Percentiles rank a stretch among this genome's conserved stretches.
phyloP scores from a whole-genome alignment of 495 filamentous ascomycete species.

The Talaromyces trachyspermus region DNA sequence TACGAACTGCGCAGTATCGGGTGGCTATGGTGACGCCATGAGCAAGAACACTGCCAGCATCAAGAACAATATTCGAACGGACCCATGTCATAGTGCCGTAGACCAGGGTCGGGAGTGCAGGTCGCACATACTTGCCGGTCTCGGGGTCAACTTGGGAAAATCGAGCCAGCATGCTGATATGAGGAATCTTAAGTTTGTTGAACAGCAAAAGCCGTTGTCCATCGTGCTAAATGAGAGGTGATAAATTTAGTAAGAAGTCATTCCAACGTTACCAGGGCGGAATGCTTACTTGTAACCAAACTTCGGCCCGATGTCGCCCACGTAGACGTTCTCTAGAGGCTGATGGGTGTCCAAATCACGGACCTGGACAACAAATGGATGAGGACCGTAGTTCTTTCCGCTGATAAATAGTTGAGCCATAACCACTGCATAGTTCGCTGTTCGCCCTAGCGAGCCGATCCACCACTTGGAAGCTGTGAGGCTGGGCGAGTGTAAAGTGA shows the following conservation, averaged over 20 bases:
- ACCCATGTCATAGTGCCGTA: slow-evolving; percentile 71
- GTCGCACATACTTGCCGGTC: slow-evolving; percentile 55
- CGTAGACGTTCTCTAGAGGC: slow-evolving; percentile 59
- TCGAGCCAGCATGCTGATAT: slow-evolving; percentile 60
- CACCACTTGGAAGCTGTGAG: slow-evolving; percentile 72
- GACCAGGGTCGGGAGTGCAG: slow-evolving; percentile 54
- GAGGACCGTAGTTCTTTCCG: slow-evolving; percentile 60
- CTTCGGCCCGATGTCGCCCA: slow-evolving; percentile 71
- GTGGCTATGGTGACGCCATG: slow-evolving; percentile 69
- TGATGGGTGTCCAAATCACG: slow-evolving; percentile 63
- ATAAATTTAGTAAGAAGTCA: too few relatives aligned
- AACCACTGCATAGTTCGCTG: slow-evolving; percentile 67
- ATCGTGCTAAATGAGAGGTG: too few relatives aligned
- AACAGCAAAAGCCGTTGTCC: slow-evolving; percentile 73
- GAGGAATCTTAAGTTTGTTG: slow-evolving; percentile 62
- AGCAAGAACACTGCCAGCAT: slow-evolving; percentile 59
- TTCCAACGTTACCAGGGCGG: too few relatives aligned
- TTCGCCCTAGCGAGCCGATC: slow-evolving; percentile 66
- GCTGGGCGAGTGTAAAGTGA: slow-evolving; percentile 59
- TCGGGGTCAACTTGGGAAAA: slow-evolving; percentile 55
- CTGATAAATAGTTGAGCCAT: slow-evolving; percentile 62
- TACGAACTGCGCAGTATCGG: slow-evolving; percentile 58
- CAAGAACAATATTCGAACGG: slow-evolving; percentile 61
- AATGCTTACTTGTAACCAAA: slow-evolving; percentile 58
- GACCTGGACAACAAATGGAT: slow-evolving; percentile 71